Base-by-base conservation (phyloP, 1,284 basidiomycete species). In the Trametes hirsuta region DNA sequence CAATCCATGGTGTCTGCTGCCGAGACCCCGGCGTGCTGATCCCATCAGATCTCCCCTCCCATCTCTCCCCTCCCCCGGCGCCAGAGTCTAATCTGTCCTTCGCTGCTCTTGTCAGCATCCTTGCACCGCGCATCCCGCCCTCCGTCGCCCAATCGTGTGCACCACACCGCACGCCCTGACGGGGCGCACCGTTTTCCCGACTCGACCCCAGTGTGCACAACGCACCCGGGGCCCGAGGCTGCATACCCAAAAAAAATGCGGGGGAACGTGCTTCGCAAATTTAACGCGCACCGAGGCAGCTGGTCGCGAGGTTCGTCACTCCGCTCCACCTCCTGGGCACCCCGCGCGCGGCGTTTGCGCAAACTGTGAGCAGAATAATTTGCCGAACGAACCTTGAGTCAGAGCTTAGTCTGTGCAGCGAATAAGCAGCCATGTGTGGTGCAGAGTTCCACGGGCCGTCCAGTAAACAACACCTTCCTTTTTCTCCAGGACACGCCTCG, bases 11-110 rank as follows among this genome's bases (percentile, higher is more conserved):
- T 5, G 12, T 21, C n/a, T 18, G 35, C 24, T 30, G 34, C 34
- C 41, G 34, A 34, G 42, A 6, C 48, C 48, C 42, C 34, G 47
- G 6, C 18, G 30, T 25, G 25, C 36, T 58, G 56, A 58, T 58
- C 49, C 56, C 56, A 58, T 58, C 56, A 58, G 42, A 53, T 53
- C 56, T 15, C 36, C 36, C 54, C 47, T 15, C 42, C 24, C 55
- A 42, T 56, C 47, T 44, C 48, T 6, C 9, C 12, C 24, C 42
- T 24, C 49, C 36, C 34, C 42, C 25, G 5, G 47, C 47, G 21
- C 41, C 10, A 34, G 35, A 52, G 56, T 52, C 49, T 47, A 46
- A 46, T 40, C 22, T 34, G 6, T 6, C 36, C 21, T 37, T 37
- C 22, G 39, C 12, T 12, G 30, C 48, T 47, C 25, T 35, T 39